A percentile compares a stretch with the other conserved stretches of the same genome.
Conservation (phyloP, 2,329 filamentous ascomycete genomes). For the Pyrenophora seminiperda region DNA sequence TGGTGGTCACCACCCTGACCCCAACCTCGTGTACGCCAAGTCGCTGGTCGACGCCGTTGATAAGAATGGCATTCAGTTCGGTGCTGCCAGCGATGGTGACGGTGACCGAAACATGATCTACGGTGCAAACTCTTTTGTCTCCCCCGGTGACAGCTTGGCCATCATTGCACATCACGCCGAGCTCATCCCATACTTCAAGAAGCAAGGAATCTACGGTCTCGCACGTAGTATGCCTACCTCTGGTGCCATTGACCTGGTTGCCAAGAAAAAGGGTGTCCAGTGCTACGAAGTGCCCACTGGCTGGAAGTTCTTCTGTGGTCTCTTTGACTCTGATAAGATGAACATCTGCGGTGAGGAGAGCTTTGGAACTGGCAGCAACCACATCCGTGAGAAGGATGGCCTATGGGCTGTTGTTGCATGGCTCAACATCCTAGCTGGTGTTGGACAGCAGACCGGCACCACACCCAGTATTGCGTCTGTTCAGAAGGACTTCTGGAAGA, state of each 20-base stretch:
- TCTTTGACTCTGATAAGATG: conserved; percentile 98
- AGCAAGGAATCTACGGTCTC: conserved; percentile 92
- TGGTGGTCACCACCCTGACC: conserved; percentile 94
- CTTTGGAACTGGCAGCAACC: conserved; percentile 97
- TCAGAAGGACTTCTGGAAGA: conserved; percentile 95
- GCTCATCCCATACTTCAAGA: conserved; percentile 97
- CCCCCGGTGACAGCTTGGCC: conserved; percentile 93
- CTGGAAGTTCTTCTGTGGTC: conserved; percentile 99
- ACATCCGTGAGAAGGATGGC: conserved; percentile 98
- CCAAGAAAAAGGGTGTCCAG: conserved; percentile 88
- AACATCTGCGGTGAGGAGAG: conserved; percentile 99
- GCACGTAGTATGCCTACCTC: conserved; percentile 98
- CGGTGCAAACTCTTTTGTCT: conserved; percentile 93
- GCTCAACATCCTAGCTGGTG: conserved; percentile 97
- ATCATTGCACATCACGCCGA: conserved; percentile 98
- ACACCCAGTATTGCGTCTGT: conserved; percentile 94
- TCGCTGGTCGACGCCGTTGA: conserved; percentile 93
- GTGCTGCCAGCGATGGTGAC: conserved; percentile 94
- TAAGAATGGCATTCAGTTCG: conserved; percentile 89
- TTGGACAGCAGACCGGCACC: conserved; percentile 79
- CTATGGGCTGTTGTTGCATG: conserved; percentile 97
- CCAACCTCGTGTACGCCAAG: conserved; percentile 96
- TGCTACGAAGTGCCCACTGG: conserved; percentile 97
- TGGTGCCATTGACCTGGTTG: conserved; percentile 91
- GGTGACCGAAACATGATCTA: conserved; percentile 99